Base-by-base conservation (phyloP, 164 flowering plant species). In the Tetrastigma voinierianum region DNA sequence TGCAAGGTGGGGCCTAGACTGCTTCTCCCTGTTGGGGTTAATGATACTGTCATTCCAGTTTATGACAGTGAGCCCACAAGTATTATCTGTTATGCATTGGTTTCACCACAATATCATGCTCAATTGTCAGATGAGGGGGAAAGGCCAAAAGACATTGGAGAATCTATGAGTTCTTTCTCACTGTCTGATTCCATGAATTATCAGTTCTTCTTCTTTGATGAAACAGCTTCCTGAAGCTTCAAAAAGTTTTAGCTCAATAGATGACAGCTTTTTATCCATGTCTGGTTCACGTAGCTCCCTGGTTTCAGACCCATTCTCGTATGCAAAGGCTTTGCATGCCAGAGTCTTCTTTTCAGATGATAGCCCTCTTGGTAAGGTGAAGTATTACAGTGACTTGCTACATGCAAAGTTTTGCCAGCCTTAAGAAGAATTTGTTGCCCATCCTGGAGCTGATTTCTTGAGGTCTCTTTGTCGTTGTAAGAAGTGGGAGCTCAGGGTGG, bases 401-500 rank as follows among this genome's bases (percentile, higher is more conserved):
- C 77, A 73, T 73, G 96, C 97, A 11, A n/a, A n/a, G 70, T 77
- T 95, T 95, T 83, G 99, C 90, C n/a, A 46, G 91, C 91, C 64
- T 77, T 95, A 65, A 87, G 99, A 72, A 83, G 77, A 70, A 81
- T 83, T 45, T 90, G 97, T 74, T 90, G 96, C 72, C 93, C 96
- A 40, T 82, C 92, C n/a, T n/a, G 2, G 96, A 92, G 82, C 70
- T 86, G 62, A 95, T 79, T 95, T 73, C 60, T 59, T 92, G 55
- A 82, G 97, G 70, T 95, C 99, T 58, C 87, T 95, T n/a, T 87
- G 97, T 72, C 92, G 96, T 14, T 95, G 99, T 74, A 92, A 88
- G n/a, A n/a, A 90, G 70, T 95, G 99, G 99, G 97, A n/a, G 97
- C 99, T 8, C 94, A 95, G 68, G n/a, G 99, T 78, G 99, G 99